Evolutionary conservation across 768 basidiomycete species (phyloP).

Genomic region (Podaxis carcinomalis): DNA sequence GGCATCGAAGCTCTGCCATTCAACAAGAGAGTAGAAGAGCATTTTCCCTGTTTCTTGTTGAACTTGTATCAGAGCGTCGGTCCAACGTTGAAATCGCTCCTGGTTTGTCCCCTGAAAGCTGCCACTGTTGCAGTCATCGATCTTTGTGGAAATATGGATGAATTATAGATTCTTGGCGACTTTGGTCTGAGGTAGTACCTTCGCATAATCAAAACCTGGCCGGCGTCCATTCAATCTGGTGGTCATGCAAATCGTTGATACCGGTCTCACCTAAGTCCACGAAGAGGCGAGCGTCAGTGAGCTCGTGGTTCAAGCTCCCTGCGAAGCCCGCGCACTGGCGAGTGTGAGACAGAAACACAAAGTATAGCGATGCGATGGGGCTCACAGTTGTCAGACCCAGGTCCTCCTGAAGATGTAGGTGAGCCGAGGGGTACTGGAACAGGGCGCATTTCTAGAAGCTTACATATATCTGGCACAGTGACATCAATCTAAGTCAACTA

Average conservation of each 20-base stretch:
- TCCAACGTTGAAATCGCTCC: slow-evolving; percentile 22
- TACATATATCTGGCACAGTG: slow-evolving; percentile 15
- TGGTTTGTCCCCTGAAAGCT: slow-evolving; percentile 19
- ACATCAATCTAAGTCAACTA: not conserved
- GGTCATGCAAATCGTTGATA: not conserved
- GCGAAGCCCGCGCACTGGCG: slow-evolving; percentile 22
- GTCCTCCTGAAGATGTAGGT: slow-evolving; percentile 17
- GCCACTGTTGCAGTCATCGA: slow-evolving; percentile 17
- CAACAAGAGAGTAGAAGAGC: slow-evolving; percentile 22
- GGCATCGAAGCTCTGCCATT: slow-evolving; percentile 25
- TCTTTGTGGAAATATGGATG: slow-evolving; percentile 7
- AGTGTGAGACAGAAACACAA: not conserved
- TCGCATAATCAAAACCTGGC: slow-evolving; percentile 22
- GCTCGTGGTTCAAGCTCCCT: slow-evolving; percentile 22
- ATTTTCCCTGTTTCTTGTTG: slow-evolving; percentile 20
- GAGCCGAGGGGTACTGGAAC: too few species aligned
- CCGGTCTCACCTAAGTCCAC: slow-evolving; percentile 18
- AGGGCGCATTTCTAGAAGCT: not conserved
- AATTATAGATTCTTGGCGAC: not conserved
- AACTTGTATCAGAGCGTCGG: slow-evolving; percentile 20
- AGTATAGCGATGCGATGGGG: not conserved
- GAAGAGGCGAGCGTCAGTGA: slow-evolving; percentile 22
- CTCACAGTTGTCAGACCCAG: slow-evolving; percentile 20
- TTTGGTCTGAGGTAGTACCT: slow-evolving; percentile 7
- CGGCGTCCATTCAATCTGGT: not conserved